A percentile compares a stretch with the other conserved stretches of the same genome.
Evolutionary conservation across 345 rosid genomes (phyloP).

Genomic region (Firmiana major): DNA sequence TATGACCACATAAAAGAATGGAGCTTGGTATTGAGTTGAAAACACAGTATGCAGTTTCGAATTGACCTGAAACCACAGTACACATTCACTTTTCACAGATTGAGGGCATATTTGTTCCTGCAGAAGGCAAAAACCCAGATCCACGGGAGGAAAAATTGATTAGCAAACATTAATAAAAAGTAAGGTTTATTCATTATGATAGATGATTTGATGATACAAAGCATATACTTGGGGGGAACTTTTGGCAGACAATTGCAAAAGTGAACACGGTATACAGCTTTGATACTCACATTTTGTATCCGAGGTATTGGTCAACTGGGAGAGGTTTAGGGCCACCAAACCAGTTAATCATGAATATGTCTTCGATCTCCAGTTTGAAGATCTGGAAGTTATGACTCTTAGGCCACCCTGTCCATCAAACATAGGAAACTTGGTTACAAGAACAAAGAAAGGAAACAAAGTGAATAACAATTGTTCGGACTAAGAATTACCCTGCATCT

Average conservation of each 20-base stretch:
- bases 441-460: background rate
- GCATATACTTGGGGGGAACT: background rate
- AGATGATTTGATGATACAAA: background rate
- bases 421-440: background rate
- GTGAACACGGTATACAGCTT: background rate
- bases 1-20: background rate
- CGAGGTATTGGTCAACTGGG: slow-evolving; percentile 73
- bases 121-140: slow-evolving; percentile 5
- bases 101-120: slow-evolving; percentile 27
- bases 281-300: slow-evolving; percentile 51
- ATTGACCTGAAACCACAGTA: no score
- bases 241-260: background rate
- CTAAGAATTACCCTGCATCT: slow-evolving; percentile 62
- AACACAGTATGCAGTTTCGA: no score
- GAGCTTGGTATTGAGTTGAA: background rate
- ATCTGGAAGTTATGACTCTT: slow-evolving; percentile 57
- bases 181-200: background rate
- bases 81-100: slow-evolving; percentile 20
- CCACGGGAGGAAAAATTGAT: slow-evolving; percentile 11
- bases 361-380: slow-evolving; percentile 64
- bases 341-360: slow-evolving; percentile 85
- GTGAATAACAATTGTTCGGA: background rate
- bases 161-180: background rate
- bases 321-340: slow-evolving; percentile 89
- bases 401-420: slow-evolving; percentile 71